Evolutionary conservation across 73 alveolate genomes (phyloP).

Genomic region (Loxodes magnus): DNA sequence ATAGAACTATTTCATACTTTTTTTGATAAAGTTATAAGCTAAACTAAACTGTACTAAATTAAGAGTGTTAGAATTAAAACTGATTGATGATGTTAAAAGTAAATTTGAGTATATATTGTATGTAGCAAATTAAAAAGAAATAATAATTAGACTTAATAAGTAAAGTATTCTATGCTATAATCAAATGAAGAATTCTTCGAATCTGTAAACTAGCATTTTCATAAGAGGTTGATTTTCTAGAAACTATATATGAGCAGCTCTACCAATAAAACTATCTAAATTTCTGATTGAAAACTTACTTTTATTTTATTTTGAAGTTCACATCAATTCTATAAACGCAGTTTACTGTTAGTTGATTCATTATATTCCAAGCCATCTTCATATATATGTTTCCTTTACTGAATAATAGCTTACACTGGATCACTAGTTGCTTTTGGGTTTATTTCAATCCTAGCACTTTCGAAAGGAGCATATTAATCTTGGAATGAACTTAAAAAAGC

Average conservation of each 20-base stretch:
- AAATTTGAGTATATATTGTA: no score
- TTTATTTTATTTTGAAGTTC: slow-evolving; percentile 77
- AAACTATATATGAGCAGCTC: slow-evolving; percentile 96
- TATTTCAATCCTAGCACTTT: slow-evolving; percentile 84
- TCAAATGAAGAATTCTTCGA: slow-evolving; percentile 22
- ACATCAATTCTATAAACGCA: slow-evolving; percentile 83
- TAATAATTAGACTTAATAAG: no score
- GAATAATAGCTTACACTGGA: no score
- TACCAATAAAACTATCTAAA: slow-evolving; percentile 85
- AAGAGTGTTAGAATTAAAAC: no score
- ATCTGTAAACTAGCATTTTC: slow-evolving; percentile 1
- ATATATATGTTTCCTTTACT: slow-evolving; percentile 57
- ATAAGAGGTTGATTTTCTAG: slow-evolving; percentile 75
- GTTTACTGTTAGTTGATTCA: slow-evolving; percentile 48
- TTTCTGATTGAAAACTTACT: no score
- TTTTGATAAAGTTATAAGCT: no score
- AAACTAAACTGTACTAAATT: no score
- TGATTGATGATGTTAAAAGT: no score
- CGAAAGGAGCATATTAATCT: slow-evolving; percentile 96
- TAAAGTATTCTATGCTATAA: no score
- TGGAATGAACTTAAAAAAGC: slow-evolving; percentile 75
- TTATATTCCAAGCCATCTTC: slow-evolving; percentile 82
- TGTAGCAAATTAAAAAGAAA: no score
- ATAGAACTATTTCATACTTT: no score
- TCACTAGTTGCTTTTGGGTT: slow-evolving; percentile 58